Percentiles rank a stretch among this genome's conserved stretches.
Evolutionary conservation across 257 asterid species (phyloP).

Genomic region (Jacaranda mimosifolia): DNA sequence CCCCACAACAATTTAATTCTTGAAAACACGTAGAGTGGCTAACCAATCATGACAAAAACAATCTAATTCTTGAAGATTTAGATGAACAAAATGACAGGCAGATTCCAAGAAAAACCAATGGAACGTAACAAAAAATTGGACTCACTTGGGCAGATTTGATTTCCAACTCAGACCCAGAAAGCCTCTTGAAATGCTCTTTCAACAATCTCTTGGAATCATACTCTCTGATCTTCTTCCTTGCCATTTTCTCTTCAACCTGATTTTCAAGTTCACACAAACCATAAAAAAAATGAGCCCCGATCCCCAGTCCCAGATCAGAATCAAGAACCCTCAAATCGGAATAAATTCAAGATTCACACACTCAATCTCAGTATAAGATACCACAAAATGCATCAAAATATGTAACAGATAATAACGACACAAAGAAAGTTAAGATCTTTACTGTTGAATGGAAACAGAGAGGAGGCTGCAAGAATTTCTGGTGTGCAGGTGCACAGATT

Average conservation of each 20-base stretch:
- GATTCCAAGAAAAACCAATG: slow-evolving; percentile 17
- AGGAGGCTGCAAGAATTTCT: slow-evolving; percentile 33
- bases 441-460: slow-evolving; percentile 41
- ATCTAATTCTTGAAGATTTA: neutral
- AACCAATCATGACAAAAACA: neutral
- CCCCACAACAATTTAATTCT: slow-evolving; percentile 18
- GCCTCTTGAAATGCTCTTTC: slow-evolving; percentile 92
- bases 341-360: slow-evolving; percentile 39
- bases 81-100: slow-evolving; percentile 17
- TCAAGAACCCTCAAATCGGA: slow-evolving; percentile 15
- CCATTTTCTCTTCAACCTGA: slow-evolving; percentile 63
- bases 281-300: slow-evolving; percentile 32
- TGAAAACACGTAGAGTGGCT: slow-evolving; percentile 19
- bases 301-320: slow-evolving; percentile 49
- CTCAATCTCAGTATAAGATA: neutral
- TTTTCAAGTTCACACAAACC: slow-evolving; percentile 20
- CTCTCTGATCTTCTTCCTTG: slow-evolving; percentile 98
- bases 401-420: neutral
- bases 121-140: neutral
- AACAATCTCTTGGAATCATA: slow-evolving; percentile 93
- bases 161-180: slow-evolving; percentile 77
- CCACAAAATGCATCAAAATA: neutral
- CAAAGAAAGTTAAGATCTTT: slow-evolving; percentile 45
- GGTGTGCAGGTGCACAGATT: slow-evolving; percentile 3
- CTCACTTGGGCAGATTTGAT: slow-evolving; percentile 89